phyloP scores from a whole-genome alignment of 805 yeast genomes.

The Candida awuae region DNA sequence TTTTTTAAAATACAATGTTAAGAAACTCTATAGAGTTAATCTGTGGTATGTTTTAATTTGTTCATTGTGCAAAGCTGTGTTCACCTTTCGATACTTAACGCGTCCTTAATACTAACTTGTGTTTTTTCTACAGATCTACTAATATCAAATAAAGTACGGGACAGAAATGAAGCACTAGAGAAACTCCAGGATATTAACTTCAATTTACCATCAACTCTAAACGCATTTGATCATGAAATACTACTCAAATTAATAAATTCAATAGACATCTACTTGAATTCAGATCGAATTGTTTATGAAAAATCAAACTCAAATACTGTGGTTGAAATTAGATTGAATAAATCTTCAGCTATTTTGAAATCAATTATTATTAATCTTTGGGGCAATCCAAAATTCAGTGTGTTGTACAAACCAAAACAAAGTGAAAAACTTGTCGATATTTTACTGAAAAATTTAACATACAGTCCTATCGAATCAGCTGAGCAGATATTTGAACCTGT shows the following conservation, averaged over 20 bases:
- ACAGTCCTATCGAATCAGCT: constrained; percentile 4
- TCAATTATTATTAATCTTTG: constrained; percentile 14
- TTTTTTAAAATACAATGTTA: constrained; percentile 1
- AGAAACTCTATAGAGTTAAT: constrained; percentile 5
- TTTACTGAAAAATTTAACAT: constrained; percentile 16
- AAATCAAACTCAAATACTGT: constrained; percentile 18
- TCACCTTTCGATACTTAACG: no score
- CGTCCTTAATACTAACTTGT: constrained; percentile 2
- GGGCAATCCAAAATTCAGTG: constrained; percentile 10
- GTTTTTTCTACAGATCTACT: constrained; percentile 22
- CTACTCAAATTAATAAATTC: constrained; percentile 14
- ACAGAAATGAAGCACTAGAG: constrained; percentile 44
- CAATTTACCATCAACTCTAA: constrained; percentile 17
- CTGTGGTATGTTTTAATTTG: constrained; percentile 10
- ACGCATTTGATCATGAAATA: constrained; percentile 13
- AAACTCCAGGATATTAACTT: constrained; percentile 29
- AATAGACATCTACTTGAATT: constrained; percentile 15
- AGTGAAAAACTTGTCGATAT: constrained; percentile 19
- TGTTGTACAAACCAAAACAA: constrained; percentile 22
- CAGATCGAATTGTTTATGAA: constrained; percentile 18
- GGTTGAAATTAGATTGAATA: constrained; percentile 19
- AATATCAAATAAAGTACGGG: constrained; percentile 45
- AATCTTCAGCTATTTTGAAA: constrained; percentile 18
- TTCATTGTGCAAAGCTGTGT: no score
- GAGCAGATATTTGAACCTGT: constrained; percentile 23